Percentiles rank a stretch among this genome's conserved stretches.
These are phyloP conservation scores for Acrocalymma vagum DNA, from an alignment of 2,329 filamentous ascomycete genomes.

Conservation along the genomic window DNA sequence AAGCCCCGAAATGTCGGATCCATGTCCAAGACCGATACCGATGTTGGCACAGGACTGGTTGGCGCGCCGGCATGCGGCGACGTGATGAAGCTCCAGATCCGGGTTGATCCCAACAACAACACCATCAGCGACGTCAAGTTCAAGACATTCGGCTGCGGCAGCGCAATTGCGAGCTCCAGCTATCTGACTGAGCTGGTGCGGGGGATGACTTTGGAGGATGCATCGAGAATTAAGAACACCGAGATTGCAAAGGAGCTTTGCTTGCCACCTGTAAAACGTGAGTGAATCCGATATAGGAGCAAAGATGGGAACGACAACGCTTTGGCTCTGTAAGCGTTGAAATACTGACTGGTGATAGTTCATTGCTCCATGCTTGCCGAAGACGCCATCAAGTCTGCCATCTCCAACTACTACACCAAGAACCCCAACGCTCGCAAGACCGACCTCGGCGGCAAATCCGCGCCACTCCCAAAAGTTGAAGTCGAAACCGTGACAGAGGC, in stretches of 20 bases:
- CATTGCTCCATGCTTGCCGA: constrained; percentile 94
- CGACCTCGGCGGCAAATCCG: constrained; percentile 77
- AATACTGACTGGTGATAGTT: constrained; percentile 59
- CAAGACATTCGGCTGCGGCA: constrained; percentile 97
- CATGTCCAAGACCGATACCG: constrained; percentile 78
- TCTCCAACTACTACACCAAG: constrained; percentile 90
- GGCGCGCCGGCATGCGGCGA: constrained; percentile 90
- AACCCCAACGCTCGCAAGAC: constrained; percentile 80
- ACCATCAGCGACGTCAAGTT: constrained; percentile 95
- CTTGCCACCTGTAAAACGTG: constrained; percentile 85
- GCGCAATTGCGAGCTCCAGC: constrained; percentile 91
- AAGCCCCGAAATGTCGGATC: constrained; percentile 80
- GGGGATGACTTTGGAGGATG: constrained; percentile 96
- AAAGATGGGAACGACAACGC: not conserved
- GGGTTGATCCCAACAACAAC: constrained; percentile 86
- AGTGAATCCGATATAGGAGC: constrained; percentile 46
- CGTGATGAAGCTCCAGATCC: constrained; percentile 94
- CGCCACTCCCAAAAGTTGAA: constrained; percentile 72
- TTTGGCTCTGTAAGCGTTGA: no score
- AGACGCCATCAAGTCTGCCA: constrained; percentile 91
- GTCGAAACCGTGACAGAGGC: constrained; percentile 61
- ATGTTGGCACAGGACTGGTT: constrained; percentile 91
- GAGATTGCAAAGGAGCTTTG: constrained; percentile 98
- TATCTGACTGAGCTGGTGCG: constrained; percentile 95
- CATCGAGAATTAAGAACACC: constrained; percentile 91